Base-by-base conservation (phyloP, 495 filamentous ascomycete species). In the Hypomontagnella monticulosa region DNA sequence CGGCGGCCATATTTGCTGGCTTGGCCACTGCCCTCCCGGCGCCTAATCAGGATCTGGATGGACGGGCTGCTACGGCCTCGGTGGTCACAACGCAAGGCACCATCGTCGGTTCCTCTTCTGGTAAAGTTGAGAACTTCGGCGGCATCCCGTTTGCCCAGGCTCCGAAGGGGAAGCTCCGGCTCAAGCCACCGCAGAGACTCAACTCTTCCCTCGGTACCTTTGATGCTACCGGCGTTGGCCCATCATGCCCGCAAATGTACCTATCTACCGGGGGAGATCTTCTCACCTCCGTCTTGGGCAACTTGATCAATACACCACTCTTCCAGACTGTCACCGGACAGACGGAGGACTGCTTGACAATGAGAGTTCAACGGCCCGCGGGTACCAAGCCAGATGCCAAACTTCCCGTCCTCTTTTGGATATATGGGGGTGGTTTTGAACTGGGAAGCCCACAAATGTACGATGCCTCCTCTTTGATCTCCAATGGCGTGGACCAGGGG, bases 381-480 rank as follows among this genome's bases (percentile, higher is more conserved):
- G 88, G 85, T 12, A 87, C 80, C 41, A 81, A 70, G 52, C 68
- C 76, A 0, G 76, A 75, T n/a, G 76, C 84, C 3, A 85, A 86
- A 43, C 75, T 91, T 2, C 89, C 90, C 0, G 88, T 92, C 16
- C 77, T 89, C 36, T 84, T 90, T 19, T 92, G 89, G 89, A 92
- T 93, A 50, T 91, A 83, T 69, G 89, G 89, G 15, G 89, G 90
- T 46, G 88, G 85, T 1, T 90, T 91, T 51, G 87, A 88, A 73
- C 74, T 81, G 32, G 77, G 82, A 55, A 87, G 56, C 80, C 84
- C 57, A 71, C 56, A 71, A 71, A 71, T 80, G 78, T 91, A 90
- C 61, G 84, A 91, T 67, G 88, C 80, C 4, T 71, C 80, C 1
- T 72, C 71, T 5, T 65, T 91, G 6, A 76, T 92, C 0, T 50